Conservation (phyloP, 345 rosid species). For the Dipteronia dyeriana region DNA sequence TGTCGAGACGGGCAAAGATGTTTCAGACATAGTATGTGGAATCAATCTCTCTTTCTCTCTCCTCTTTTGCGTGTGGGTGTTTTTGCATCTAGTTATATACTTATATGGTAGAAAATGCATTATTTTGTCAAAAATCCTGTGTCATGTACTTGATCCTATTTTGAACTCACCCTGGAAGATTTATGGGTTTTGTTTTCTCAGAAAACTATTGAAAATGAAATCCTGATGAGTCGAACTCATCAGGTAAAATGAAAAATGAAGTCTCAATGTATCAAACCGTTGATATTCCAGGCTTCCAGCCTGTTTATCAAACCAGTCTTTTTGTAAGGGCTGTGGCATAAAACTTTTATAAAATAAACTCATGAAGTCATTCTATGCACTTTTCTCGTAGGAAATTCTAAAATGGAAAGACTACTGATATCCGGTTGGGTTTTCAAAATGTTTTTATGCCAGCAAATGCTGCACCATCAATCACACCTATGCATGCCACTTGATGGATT, state of each 20-base stretch:
- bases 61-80: not conserved
- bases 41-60: not conserved
- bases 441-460: not conserved
- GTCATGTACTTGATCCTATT: too few relatives aligned
- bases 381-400: not conserved
- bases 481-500: not conserved
- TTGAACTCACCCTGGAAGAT: not conserved
- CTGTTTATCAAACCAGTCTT: not conserved
- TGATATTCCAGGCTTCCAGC: too few relatives aligned
- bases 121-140: too few relatives aligned
- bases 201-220: not conserved
- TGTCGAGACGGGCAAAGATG: slow-evolving; percentile 79
- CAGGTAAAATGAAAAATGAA: not conserved
- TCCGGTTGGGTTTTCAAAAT: not conserved
- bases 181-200: not conserved
- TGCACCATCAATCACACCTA: not conserved
- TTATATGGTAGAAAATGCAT: too few relatives aligned
- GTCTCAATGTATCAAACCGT: not conserved
- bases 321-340: not conserved
- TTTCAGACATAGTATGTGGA: slow-evolving; percentile 56
- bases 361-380: too few relatives aligned
- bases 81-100: not conserved
- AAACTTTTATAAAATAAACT: not conserved
- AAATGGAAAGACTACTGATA: not conserved
- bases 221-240: not conserved